Evolutionary conservation across 495 filamentous ascomycete species (phyloP), one percentile per base, ranked within the genome.

Genomic region (Lentithecium fluviatile): DNA sequence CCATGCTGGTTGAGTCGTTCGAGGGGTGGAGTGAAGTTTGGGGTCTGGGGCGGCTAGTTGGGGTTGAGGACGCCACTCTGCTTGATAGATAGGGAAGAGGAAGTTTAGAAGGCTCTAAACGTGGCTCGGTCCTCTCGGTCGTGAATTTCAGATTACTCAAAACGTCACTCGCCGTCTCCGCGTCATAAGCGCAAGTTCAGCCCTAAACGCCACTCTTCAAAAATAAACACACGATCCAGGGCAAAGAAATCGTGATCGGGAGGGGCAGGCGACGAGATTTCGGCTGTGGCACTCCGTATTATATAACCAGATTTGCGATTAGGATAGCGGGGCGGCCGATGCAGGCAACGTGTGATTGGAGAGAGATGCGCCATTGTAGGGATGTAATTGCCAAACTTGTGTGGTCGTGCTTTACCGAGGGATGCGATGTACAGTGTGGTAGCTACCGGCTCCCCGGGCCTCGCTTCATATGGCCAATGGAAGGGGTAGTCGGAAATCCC

Each of bases 381-480:
- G 29, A 24, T 23, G 26, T 19, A 17, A 38, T 49, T 32, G 25
- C 32, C 19, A 11, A 58, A 58, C 20, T 40, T 13, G 43, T 20
- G 49, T 29, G 11, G 19, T 37, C 29, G 34, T 58, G 56, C 56
- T 40, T 58, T 50, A 50, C 56, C 56, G 56, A 58, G 32, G 19
- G 40, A 4, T 43, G 13, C 40, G 40, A 43, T 15, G 13, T 15
- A 8, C 15, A 7, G 7, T 38, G 36, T 7, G 36, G 40, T 20
- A n/a, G 40, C 40, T 6, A 13, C 40, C 40, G 40, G 13, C 15
- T n/a, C 19, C 6, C 40, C 15, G 19, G 15, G 19, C 13, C 13
- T 43, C 13, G 19, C 13, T n/a, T 15, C 40, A 13, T 3, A 15
- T 6, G 6, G 40, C 40, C 6, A 15, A 6, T 15, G 3, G 40